A percentile compares a stretch with the other conserved stretches of the same genome.
Evolutionary conservation across 148 eudicot species (phyloP).

Genomic region (Chenopodium album): DNA sequence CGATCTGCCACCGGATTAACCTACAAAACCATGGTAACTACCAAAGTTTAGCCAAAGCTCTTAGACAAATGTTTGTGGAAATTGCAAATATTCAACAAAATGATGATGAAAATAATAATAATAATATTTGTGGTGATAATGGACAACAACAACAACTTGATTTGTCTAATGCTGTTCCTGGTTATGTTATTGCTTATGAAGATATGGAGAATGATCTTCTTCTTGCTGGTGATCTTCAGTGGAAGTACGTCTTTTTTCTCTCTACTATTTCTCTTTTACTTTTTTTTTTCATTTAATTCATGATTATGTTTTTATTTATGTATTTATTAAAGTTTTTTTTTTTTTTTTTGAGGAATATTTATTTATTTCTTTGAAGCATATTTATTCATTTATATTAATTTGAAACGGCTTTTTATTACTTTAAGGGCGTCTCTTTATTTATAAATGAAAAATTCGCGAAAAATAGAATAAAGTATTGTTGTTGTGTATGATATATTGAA

Average conservation of each 20-base stretch:
- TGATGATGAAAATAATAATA: not conserved
- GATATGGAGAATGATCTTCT: slow-evolving; percentile 89
- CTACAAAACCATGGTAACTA: slow-evolving; percentile 61
- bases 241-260: slow-evolving; percentile 59
- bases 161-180: slow-evolving; percentile 76
- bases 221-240: slow-evolving; percentile 81
- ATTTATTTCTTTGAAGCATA: too few species aligned
- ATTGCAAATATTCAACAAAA: slow-evolving; percentile 28
- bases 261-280: not conserved
- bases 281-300: not conserved
- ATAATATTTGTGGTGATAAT: too few species aligned
- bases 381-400: not conserved
- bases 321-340: too few species aligned
- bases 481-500: too few species aligned
- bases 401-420: too few species aligned
- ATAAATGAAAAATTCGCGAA: too few species aligned
- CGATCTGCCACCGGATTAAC: slow-evolving; percentile 77
- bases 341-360: too few species aligned
- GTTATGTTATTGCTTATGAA: slow-evolving; percentile 78
- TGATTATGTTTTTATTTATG: not conserved
- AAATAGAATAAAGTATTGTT: too few species aligned
- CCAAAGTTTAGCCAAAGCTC: slow-evolving; percentile 61
- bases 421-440: too few species aligned
- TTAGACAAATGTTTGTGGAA: slow-evolving; percentile 51
- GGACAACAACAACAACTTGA: slow-evolving; percentile 22